Conservation (phyloP, 495 filamentous ascomycete genomes). For the Cercophora samala region DNA sequence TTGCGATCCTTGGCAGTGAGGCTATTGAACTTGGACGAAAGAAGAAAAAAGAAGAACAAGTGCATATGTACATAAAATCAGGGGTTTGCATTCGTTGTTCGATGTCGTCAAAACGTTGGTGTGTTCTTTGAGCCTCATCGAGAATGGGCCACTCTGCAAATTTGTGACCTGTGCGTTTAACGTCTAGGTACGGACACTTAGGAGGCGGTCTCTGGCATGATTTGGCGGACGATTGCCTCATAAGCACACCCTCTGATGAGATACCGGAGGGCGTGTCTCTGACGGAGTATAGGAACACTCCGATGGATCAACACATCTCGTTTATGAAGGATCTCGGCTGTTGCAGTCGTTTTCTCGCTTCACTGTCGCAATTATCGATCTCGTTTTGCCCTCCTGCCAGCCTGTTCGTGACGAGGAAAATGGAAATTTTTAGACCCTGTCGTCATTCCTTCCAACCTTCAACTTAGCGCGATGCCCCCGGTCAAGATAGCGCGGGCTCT, state of each 20-base stretch:
- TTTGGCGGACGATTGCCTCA: not conserved
- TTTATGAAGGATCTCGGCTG: slow-evolving; percentile 1
- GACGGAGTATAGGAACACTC: not conserved
- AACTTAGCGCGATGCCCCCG: not conserved
- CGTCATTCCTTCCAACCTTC: slow-evolving; percentile 4
- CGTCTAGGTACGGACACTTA: no score
- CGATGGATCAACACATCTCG: not conserved
- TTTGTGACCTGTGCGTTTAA: not conserved
- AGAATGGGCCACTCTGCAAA: not conserved
- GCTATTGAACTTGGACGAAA: not conserved
- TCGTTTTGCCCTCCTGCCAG: not conserved
- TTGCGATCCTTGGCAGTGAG: not conserved
- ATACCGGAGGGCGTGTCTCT: not conserved
- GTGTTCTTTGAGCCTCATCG: not conserved
- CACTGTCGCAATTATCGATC: not conserved
- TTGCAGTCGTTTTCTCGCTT: not conserved
- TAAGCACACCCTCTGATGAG: not conserved
- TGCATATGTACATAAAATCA: not conserved
- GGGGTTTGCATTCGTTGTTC: not conserved
- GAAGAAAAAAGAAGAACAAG: not conserved
- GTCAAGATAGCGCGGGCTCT: slow-evolving; percentile 5
- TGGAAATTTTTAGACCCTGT: not conserved
- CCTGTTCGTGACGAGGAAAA: slow-evolving; percentile 1
- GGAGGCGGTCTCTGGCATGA: not conserved
- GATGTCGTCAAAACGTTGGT: not conserved